These are phyloP conservation scores for Candida saitoana DNA, from an alignment of 805 yeast genomes.

Conservation along the genomic window DNA sequence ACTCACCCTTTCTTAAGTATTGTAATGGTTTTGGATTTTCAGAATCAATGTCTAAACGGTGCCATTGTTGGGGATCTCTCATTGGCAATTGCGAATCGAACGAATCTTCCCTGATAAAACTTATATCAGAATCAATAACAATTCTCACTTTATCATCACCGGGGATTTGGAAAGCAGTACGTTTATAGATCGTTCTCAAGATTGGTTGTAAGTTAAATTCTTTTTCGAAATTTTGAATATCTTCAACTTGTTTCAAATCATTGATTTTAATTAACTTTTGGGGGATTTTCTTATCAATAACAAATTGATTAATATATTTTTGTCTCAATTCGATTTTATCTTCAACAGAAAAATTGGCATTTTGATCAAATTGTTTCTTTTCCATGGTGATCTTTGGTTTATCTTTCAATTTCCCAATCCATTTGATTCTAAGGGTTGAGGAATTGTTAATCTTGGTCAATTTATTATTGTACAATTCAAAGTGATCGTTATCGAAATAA, in stretches of 20 bases:
- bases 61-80: slow-evolving; percentile 88
- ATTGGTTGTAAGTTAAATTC: slow-evolving; percentile 76
- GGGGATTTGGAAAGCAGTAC: slow-evolving; percentile 97
- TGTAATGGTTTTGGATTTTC: slow-evolving; percentile 64
- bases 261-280: slow-evolving; percentile 57
- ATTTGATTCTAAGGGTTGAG: slow-evolving; percentile 78
- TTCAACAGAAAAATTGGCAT: slow-evolving; percentile 50
- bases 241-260: slow-evolving; percentile 46
- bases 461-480: slow-evolving; percentile 83
- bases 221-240: slow-evolving; percentile 57
- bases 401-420: slow-evolving; percentile 81
- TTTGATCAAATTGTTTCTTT: slow-evolving; percentile 65
- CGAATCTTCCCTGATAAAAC: slow-evolving; percentile 86
- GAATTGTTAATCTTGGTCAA: slow-evolving; percentile 64
- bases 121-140: slow-evolving; percentile 82
- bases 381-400: slow-evolving; percentile 80
- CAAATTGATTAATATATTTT: slow-evolving; percentile 72
- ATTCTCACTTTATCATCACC: slow-evolving; percentile 93
- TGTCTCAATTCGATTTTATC: slow-evolving; percentile 70
- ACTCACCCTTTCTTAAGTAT: slow-evolving; percentile 82
- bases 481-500: slow-evolving; percentile 80
- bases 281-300: slow-evolving; percentile 46
- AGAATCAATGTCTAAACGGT: slow-evolving; percentile 85
- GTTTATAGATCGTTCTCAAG: slow-evolving; percentile 77
- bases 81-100: slow-evolving; percentile 83